Percentiles rank a stretch among this genome's conserved stretches.
These are phyloP conservation scores for Escallonia rubra DNA, from an alignment of 129 eudicot genomes.

Conservation along the genomic window DNA sequence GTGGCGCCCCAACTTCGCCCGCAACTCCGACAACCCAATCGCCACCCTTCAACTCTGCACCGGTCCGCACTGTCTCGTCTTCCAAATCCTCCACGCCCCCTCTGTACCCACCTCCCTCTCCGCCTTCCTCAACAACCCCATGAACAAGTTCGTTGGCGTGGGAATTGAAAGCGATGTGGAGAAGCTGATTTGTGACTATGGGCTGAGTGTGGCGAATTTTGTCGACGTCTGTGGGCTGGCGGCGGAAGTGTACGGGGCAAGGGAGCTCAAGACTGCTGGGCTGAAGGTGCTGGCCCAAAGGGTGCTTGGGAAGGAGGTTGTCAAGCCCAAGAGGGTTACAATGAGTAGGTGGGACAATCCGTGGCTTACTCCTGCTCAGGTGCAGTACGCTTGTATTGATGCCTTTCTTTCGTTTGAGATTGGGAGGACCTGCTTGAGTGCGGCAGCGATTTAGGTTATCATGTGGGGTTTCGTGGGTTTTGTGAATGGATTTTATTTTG, in stretches of 20 bases:
- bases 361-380: constrained; percentile 37
- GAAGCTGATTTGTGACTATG: constrained; percentile 19
- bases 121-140: constrained; percentile 10
- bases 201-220: constrained; percentile 1
- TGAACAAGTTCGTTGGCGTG: constrained; percentile 30
- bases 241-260: constrained; percentile 12
- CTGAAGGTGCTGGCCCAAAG: constrained; percentile 22
- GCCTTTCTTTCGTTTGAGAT: constrained; percentile 60
- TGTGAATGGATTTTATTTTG: no score
- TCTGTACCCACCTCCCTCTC: constrained; percentile 8
- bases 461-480: neutral
- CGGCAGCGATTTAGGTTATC: neutral
- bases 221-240: constrained; percentile 40
- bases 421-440: constrained; percentile 31
- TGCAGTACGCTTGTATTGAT: constrained; percentile 64
- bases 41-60: constrained; percentile 49
- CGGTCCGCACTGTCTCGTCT: constrained; percentile 33
- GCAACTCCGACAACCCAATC: constrained; percentile 3
- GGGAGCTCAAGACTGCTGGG: constrained; percentile 33
- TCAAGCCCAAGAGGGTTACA: constrained; percentile 41
- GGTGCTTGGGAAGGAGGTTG: constrained; percentile 40
- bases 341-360: constrained; percentile 56
- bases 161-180: constrained; percentile 18
- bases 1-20: constrained; percentile 14
- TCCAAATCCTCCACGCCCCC: constrained; percentile 22